Conservation (phyloP, 2,329 filamentous ascomycete genomes). For the Apiospora aurea region DNA sequence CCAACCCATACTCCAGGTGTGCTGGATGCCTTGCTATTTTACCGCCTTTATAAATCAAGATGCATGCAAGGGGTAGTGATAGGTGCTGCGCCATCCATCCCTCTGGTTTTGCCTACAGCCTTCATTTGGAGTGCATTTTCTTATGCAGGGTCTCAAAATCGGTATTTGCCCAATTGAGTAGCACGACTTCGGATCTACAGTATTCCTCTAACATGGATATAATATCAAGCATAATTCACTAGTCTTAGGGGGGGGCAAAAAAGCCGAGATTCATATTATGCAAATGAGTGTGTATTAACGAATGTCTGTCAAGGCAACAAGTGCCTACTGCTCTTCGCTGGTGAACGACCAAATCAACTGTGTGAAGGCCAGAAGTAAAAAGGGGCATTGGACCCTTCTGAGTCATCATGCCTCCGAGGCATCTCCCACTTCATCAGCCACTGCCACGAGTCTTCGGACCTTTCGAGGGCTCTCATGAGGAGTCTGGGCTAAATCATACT, state of each 20-base stretch:
- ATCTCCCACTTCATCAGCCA: conserved; percentile 1
- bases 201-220: not conserved
- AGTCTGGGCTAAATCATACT: not conserved
- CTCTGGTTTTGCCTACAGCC: not conserved
- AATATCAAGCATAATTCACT: not conserved
- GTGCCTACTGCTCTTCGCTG: not conserved
- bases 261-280: not conserved
- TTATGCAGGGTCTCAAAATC: not conserved
- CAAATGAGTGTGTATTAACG: conserved; percentile 39
- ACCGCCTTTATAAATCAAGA: not conserved
- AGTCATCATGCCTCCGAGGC: conserved; percentile 1
- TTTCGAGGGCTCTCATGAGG: not conserved
- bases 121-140: not conserved
- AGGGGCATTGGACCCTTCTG: not conserved
- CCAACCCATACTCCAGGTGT: no score
- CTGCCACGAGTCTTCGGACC: conserved; percentile 4
- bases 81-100: no score
- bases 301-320: conserved; percentile 22
- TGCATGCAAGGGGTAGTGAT: not conserved
- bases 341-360: conserved; percentile 8
- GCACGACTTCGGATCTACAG: not conserved
- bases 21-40: not conserved
- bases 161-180: not conserved
- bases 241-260: not conserved
- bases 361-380: conserved; percentile 17